A percentile compares a stretch with the other conserved stretches of the same genome.
These are phyloP conservation scores for Solanum habrochaites DNA, from an alignment of 257 asterid genomes.

Conservation along the genomic window DNA sequence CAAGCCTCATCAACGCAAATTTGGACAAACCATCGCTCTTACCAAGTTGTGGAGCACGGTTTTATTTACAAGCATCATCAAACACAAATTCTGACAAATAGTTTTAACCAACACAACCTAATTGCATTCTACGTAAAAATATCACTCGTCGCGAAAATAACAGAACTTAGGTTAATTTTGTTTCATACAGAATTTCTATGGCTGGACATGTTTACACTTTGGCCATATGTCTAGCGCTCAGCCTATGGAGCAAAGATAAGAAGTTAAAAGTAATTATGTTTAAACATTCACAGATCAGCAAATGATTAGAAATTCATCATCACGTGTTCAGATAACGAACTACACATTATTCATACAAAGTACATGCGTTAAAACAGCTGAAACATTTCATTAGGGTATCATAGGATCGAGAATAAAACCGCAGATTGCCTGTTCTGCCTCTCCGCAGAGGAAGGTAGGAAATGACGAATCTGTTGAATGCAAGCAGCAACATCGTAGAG, in stretches of 20 bases:
- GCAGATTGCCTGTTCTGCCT: slow-evolving; percentile 50
- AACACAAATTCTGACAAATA: neutral
- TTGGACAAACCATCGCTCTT: neutral
- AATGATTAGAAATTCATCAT: neutral
- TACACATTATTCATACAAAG: neutral
- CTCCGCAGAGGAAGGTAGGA: slow-evolving; percentile 67
- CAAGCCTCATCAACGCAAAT: neutral
- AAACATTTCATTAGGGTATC: neutral
- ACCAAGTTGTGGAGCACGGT: neutral
- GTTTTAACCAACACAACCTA: neutral
- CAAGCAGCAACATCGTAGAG: neutral
- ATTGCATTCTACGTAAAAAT: neutral
- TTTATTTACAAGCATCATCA: neutral
- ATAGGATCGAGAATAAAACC: slow-evolving; percentile 37
- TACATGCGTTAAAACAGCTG: neutral
- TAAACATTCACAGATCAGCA: neutral
- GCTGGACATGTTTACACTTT: neutral
- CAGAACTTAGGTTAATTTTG: neutral
- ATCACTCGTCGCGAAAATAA: neutral
- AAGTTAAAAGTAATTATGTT: neutral
- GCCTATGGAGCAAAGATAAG: neutral
- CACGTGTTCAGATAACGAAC: neutral
- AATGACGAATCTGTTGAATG: slow-evolving; percentile 61
- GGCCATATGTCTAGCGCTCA: neutral
- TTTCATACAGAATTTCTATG: neutral